Conservation (phyloP, 148 eudicot genomes). For the Diospyros lotus region DNA sequence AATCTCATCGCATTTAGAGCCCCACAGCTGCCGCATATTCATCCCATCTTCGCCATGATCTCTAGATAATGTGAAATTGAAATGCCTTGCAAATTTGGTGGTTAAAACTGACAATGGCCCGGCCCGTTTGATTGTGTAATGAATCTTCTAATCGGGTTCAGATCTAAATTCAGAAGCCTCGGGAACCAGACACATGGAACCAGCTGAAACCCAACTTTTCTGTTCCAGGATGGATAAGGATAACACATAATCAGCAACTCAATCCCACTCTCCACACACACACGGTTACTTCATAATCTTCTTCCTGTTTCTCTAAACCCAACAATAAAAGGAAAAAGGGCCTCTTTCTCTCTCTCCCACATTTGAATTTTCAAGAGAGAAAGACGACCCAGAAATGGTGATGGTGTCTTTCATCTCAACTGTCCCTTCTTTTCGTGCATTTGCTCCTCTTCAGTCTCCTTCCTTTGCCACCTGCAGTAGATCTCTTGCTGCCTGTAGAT, state of each 20-base stretch:
- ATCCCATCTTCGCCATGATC: no score
- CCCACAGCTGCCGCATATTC: no score
- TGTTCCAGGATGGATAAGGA: constrained; percentile 5
- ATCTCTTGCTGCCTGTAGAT: constrained; percentile 19
- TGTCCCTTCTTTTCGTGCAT: constrained; percentile 42
- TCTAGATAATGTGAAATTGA: not conserved
- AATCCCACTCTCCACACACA: constrained; percentile 7
- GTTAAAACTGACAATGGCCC: not conserved
- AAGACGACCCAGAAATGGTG: constrained; percentile 22
- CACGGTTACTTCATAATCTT: not conserved
- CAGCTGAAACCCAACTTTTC: not conserved
- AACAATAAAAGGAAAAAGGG: no score
- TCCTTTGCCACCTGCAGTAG: constrained; percentile 8
- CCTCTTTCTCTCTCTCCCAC: constrained; percentile 1
- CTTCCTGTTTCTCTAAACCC: not conserved
- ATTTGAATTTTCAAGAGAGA: not conserved
- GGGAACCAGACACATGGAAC: not conserved
- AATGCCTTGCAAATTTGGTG: not conserved
- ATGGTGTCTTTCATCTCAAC: constrained; percentile 62
- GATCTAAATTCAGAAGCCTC: not conserved
- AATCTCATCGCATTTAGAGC: no score
- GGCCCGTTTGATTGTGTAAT: not conserved
- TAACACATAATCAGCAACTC: constrained; percentile 4
- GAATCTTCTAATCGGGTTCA: not conserved
- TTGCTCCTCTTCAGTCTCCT: constrained; percentile 31